Evolutionary conservation across 768 basidiomycete species (phyloP), one percentile per base, ranked within the genome.

Genomic region (Lactarius tabidus): DNA sequence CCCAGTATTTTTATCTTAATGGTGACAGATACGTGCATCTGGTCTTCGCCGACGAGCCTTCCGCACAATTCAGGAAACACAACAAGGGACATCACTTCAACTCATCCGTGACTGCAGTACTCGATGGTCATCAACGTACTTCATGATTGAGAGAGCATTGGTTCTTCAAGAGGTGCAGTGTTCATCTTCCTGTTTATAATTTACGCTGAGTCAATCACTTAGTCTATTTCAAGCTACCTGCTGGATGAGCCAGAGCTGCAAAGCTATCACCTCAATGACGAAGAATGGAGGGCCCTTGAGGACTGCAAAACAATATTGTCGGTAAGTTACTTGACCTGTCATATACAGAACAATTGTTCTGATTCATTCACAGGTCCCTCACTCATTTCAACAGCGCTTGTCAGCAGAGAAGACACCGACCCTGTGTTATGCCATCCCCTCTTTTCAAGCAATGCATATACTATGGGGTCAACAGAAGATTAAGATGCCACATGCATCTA

Each of bases 71-170:
- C 29, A 45, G 3, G 6, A 33, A 14, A 6, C 6, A 9, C 58
- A 45, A 17, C 15, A 45, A 14, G 18, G 48, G 15, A n/a, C 4
- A 6, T 17, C 15, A 1, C 31, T 59, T 28, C 52, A 66, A 26
- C 66, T 72, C 3, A 51, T 73, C n/a, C 62, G 29, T 6, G 71
- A 73, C 61, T 67, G 69, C 28, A 65, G 67, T 31, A 70, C 70
- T 1, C 61, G 73, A 2, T 74, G 73, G 73, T 74, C 71, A 15
- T 68, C 73, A 41, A 72, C 67, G 3, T 66, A 64, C 29, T 39
- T 69, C 9, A 71, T 72, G 69, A 67, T 72, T 29, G 67, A 69
- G 23, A 65, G 64, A 1, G 33, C 57, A 6, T 52, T 71, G 26
- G 20, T 15, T 82, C 64, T 64, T 20, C 23, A 52, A 52, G 56